Evolutionary conservation across 202 grass and related monocot species (phyloP).

Genomic region (Eragrostis tef): DNA sequence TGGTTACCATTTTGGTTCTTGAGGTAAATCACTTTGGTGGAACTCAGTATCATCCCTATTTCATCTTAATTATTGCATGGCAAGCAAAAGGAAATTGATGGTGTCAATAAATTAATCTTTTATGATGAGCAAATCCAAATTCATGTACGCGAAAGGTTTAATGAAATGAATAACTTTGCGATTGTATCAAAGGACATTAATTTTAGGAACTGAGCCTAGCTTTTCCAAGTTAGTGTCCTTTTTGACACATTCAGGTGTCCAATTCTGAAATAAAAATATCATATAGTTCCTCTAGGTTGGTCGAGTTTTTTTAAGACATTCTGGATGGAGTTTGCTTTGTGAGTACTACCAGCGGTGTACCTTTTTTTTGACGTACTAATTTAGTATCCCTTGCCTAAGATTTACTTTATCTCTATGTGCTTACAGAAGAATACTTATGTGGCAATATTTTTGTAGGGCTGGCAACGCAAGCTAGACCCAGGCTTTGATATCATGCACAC

Average conservation of each 20-base stretch:
- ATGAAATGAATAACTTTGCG: background rate
- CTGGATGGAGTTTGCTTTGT: background rate
- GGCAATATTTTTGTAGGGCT: slow-evolving; percentile 63
- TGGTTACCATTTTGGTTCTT: slow-evolving; percentile 95
- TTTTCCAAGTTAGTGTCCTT: too few relatives aligned
- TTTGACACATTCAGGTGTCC: too few relatives aligned
- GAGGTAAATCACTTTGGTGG: slow-evolving; percentile 65
- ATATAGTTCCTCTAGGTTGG: too few relatives aligned
- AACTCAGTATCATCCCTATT: slow-evolving; percentile 8
- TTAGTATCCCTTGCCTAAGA: background rate
- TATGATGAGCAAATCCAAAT: slow-evolving; percentile 1
- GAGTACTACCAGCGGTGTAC: slow-evolving; percentile 2
- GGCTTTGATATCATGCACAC: slow-evolving; percentile 92
- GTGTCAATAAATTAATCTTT: background rate
- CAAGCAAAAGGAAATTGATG: background rate
- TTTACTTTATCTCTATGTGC: slow-evolving; percentile 16
- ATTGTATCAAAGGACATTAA: background rate
- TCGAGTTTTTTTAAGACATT: background rate
- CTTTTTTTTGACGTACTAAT: slow-evolving; percentile 38
- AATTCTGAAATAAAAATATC: too few relatives aligned
- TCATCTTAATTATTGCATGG: slow-evolving; percentile 6
- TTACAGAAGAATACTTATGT: slow-evolving; percentile 39
- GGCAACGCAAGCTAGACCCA: slow-evolving; percentile 93
- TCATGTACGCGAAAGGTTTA: slow-evolving; percentile 4
- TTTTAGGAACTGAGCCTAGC: too few relatives aligned